Conservation (phyloP, 305 asterid genomes). For the Fraxinus baroniana region DNA sequence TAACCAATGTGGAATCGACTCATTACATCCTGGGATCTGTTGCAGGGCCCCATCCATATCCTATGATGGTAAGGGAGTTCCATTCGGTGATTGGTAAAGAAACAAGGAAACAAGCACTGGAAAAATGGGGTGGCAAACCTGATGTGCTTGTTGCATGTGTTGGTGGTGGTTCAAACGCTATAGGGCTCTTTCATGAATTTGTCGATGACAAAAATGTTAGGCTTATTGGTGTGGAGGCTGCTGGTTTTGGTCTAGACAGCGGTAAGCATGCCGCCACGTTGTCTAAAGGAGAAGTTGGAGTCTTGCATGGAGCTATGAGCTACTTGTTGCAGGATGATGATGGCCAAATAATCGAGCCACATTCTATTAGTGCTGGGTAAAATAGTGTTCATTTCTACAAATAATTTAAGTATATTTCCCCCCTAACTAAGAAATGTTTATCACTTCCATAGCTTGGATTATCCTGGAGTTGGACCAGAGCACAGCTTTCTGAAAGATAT, state of each 20-base stretch:
- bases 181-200: slow-evolving; percentile 95
- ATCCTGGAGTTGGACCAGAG: slow-evolving; percentile 63
- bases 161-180: slow-evolving; percentile 98
- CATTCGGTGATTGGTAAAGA: slow-evolving; percentile 96
- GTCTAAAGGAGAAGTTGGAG: slow-evolving; percentile 90
- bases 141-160: slow-evolving; percentile 90
- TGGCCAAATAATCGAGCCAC: slow-evolving; percentile 94
- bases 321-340: slow-evolving; percentile 92
- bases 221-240: slow-evolving; percentile 95
- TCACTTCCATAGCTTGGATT: slow-evolving; percentile 30
- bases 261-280: slow-evolving; percentile 95
- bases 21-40: slow-evolving; percentile 94
- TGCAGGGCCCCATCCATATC: slow-evolving; percentile 97
- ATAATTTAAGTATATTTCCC: background rate
- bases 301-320: slow-evolving; percentile 95
- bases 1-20: slow-evolving; percentile 82
- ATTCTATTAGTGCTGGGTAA: slow-evolving; percentile 89
- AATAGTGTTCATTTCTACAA: background rate
- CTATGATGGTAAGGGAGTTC: slow-evolving; percentile 95
- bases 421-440: background rate
- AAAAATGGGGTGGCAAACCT: slow-evolving; percentile 89
- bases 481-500: slow-evolving; percentile 54
- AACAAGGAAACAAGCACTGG: slow-evolving; percentile 90
- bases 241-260: slow-evolving; percentile 90
- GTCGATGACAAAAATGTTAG: slow-evolving; percentile 80